Conservation (phyloP, 371 early-diverging fungal genomes). For the Lichtheimia hyalospora region DNA sequence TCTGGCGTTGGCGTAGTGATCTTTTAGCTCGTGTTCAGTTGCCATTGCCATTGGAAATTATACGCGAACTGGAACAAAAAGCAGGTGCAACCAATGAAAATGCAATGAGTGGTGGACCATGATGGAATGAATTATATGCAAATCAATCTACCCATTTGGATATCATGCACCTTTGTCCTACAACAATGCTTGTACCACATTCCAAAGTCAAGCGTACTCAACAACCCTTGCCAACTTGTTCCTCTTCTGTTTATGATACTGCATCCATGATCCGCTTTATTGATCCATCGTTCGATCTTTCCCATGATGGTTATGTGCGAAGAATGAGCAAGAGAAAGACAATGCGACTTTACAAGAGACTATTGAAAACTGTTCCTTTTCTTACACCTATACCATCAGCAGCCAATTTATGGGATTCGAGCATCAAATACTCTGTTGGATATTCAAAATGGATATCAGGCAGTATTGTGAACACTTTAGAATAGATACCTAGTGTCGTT, state of each 20-base stretch:
- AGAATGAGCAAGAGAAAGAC: constrained; percentile 15
- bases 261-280: constrained; percentile 13
- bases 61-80: constrained; percentile 38
- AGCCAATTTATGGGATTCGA: constrained; percentile 17
- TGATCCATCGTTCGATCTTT: constrained; percentile 10
- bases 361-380: constrained; percentile 28
- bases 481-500: too few species aligned
- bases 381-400: constrained; percentile 17
- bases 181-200: too few species aligned
- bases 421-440: constrained; percentile 8
- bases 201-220: too few species aligned
- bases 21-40: constrained; percentile 21
- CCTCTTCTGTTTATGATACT: constrained; percentile 19
- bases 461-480: too few species aligned
- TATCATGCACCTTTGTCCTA: too few species aligned
- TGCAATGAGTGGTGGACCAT: constrained; percentile 26
- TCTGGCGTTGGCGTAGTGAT: constrained; percentile 42
- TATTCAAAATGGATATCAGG: constrained; percentile 26
- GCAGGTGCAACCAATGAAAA: constrained; percentile 18
- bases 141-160: constrained; percentile 14
- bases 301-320: background rate
- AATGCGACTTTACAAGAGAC: constrained; percentile 26
- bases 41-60: constrained; percentile 42
- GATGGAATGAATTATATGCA: constrained; percentile 32
- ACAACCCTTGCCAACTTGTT: constrained; percentile 9